A percentile compares a stretch with the other conserved stretches of the same genome.
These are phyloP conservation scores for Venturiaceae sp. DNA, from an alignment of 2,329 filamentous ascomycete genomes.

Conservation along the genomic window DNA sequence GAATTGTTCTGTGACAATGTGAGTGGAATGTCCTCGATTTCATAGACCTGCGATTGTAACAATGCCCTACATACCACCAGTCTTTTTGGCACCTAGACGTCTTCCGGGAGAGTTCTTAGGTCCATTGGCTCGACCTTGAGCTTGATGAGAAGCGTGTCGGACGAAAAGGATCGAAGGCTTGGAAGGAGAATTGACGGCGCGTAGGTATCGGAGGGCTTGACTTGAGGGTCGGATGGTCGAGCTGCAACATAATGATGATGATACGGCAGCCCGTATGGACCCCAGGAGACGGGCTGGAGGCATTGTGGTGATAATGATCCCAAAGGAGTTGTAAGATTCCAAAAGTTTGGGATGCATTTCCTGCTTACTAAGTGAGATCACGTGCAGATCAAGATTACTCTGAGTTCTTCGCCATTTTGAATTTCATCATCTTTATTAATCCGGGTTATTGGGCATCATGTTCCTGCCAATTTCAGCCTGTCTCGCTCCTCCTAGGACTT, in stretches of 20 bases:
- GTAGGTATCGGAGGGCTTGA: slow-evolving; percentile 2
- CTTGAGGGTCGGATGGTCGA: background rate
- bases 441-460: background rate
- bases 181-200: slow-evolving; percentile 15
- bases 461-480: too few species aligned
- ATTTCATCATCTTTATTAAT: background rate
- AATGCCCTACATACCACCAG: slow-evolving; percentile 54
- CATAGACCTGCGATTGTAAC: background rate
- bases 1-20: slow-evolving; percentile 58
- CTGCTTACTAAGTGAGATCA: too few species aligned
- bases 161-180: slow-evolving; percentile 32
- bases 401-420: background rate
- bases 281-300: background rate
- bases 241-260: background rate
- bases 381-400: background rate
- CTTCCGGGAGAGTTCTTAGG: slow-evolving; percentile 66
- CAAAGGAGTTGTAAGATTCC: too few species aligned
- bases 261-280: background rate
- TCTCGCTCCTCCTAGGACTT: background rate
- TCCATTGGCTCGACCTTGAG: slow-evolving; percentile 59
- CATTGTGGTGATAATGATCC: background rate
- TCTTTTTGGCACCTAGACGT: slow-evolving; percentile 89
- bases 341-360: too few species aligned
- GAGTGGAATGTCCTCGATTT: background rate
- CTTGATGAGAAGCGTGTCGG: slow-evolving; percentile 54